phyloP scores from a whole-genome alignment of 768 basidiomycete genomes.

The Hysterangium stoloniferum region DNA sequence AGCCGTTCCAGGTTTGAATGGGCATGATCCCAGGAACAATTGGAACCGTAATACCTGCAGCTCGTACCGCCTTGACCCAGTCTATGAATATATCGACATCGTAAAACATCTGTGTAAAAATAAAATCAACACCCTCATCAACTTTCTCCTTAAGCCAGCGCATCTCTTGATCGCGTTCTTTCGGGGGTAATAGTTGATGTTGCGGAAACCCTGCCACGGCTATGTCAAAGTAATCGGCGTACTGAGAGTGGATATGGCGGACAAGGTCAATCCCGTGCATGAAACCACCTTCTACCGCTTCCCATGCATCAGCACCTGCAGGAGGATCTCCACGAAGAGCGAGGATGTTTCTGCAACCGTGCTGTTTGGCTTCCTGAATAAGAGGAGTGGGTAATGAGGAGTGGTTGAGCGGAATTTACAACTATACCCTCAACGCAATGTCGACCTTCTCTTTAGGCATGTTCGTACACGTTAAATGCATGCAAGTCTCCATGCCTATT shows the following conservation, averaged over 20 bases:
- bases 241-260: slow-evolving; percentile 69
- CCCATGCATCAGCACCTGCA: slow-evolving; percentile 82
- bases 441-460: slow-evolving; percentile 97
- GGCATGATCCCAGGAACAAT: slow-evolving; percentile 93
- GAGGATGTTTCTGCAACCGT: slow-evolving; percentile 88
- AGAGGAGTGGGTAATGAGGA: slow-evolving; percentile 2
- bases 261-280: slow-evolving; percentile 89
- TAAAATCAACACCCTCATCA: slow-evolving; percentile 84
- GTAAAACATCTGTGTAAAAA: slow-evolving; percentile 99
- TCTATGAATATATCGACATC: slow-evolving; percentile 84
- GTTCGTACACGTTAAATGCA: slow-evolving; percentile 98
- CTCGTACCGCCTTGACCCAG: slow-evolving; percentile 82
- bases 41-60: slow-evolving; percentile 80
- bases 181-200: slow-evolving; percentile 60
- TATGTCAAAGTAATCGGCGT: slow-evolving; percentile 93
- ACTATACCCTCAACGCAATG: slow-evolving; percentile 67
- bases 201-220: slow-evolving; percentile 93
- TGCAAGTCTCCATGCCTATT: slow-evolving; percentile 94
- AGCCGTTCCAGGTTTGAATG: slow-evolving; percentile 95
- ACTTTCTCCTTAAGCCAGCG: slow-evolving; percentile 84
- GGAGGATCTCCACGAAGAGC: slow-evolving; percentile 93
- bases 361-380: slow-evolving; percentile 73
- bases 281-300: slow-evolving; percentile 87
- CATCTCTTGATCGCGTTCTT: slow-evolving; percentile 73
- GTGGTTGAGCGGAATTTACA: slow-evolving; percentile 2